Conservation (phyloP, 805 yeast species). For the Tetrapisispora arboricola region DNA sequence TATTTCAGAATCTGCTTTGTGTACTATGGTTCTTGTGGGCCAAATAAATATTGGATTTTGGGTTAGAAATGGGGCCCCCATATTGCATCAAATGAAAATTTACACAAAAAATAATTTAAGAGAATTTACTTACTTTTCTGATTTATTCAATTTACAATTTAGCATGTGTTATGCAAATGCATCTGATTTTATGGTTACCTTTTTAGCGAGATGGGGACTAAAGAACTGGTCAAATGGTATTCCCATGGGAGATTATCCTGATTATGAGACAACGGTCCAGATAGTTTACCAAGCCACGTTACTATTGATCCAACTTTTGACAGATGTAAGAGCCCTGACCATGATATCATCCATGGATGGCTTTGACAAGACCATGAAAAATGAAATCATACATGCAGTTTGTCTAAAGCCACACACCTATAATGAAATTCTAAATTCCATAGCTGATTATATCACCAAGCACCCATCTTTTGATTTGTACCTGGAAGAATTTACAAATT, state of each 20-base stretch:
- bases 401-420: conserved; percentile 66
- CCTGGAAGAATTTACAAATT: conserved; percentile 47
- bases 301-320: conserved; percentile 53
- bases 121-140: conserved; percentile 75
- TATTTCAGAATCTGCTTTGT: conserved; percentile 54
- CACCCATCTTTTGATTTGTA: conserved; percentile 66
- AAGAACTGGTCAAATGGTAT: conserved; percentile 41
- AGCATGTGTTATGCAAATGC: conserved; percentile 48
- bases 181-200: conserved; percentile 43
- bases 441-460: conserved; percentile 66
- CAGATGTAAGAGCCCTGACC: conserved; percentile 53
- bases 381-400: conserved; percentile 75
- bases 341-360: conserved; percentile 41
- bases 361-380: conserved; percentile 40
- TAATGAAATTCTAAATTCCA: conserved; percentile 52
- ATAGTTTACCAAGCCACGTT: conserved; percentile 75
- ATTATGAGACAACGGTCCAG: conserved; percentile 35
- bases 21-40: conserved; percentile 65
- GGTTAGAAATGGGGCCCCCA: conserved; percentile 88
- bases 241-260: conserved; percentile 34
- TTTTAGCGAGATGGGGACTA: conserved; percentile 64
- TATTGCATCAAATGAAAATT: conserved; percentile 66
- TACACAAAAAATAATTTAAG: conserved; percentile 66
- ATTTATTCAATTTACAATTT: conserved; percentile 59
- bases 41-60: conserved; percentile 85